Conservation (phyloP, 805 yeast genomes). For the Lipomyces japonicus region DNA sequence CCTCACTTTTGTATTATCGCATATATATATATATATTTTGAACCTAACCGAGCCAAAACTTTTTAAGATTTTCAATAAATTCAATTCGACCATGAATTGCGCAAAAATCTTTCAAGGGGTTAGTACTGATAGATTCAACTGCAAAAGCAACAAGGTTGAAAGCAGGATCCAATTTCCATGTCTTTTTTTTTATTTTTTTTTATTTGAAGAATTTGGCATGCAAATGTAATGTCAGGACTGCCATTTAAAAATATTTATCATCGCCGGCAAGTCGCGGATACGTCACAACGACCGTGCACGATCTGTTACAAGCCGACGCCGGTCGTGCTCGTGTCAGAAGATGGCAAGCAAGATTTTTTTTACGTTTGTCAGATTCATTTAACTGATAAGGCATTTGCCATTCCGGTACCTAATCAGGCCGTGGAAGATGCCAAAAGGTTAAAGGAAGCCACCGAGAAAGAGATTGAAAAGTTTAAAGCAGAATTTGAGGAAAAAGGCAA, state of each 20-base stretch:
- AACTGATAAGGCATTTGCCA: conserved; percentile 48
- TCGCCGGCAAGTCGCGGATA: conserved; percentile 46
- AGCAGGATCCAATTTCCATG: too few relatives aligned
- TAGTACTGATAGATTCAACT: too few relatives aligned
- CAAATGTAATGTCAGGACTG: neutral
- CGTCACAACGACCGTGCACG: conserved; percentile 46
- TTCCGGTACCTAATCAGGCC: conserved; percentile 41
- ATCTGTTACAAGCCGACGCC: conserved; percentile 54
- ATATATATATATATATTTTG: too few relatives aligned
- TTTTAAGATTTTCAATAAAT: too few relatives aligned
- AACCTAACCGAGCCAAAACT: too few relatives aligned
- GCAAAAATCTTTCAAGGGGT: too few relatives aligned
- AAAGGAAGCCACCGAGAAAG: conserved; percentile 32
- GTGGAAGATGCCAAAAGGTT: conserved; percentile 36
- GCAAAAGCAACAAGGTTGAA: too few relatives aligned
- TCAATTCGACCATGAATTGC: too few relatives aligned
- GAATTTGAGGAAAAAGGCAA: conserved; percentile 35
- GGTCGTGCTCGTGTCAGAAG: conserved; percentile 47
- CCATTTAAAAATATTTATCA: conserved; percentile 45
- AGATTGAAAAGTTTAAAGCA: conserved; percentile 36
- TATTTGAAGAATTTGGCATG: too few relatives aligned
- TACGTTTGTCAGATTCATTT: conserved; percentile 52
- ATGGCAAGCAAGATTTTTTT: conserved; percentile 48
- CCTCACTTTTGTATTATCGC: too few relatives aligned
- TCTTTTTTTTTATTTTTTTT: too few relatives aligned